These are phyloP conservation scores for Quercus rubra DNA, from an alignment of 306 rosid genomes.

Conservation along the genomic window DNA sequence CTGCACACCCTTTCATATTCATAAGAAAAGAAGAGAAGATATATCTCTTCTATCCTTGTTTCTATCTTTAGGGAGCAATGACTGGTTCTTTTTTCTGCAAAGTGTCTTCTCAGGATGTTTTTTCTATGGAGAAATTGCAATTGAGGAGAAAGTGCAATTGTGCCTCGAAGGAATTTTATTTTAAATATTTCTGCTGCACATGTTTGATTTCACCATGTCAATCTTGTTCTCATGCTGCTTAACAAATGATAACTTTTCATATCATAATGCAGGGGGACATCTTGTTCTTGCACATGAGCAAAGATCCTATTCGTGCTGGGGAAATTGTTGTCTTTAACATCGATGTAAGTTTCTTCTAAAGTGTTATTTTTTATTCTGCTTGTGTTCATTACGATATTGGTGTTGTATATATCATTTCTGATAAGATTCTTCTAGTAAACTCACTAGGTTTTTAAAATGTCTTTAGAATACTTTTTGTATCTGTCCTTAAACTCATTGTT, in stretches of 20 bases:
- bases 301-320: conserved; percentile 92
- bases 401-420: neutral
- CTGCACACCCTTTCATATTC: no score
- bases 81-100: neutral
- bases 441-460: no score
- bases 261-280: conserved; percentile 71
- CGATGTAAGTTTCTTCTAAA: conserved; percentile 54
- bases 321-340: conserved; percentile 94
- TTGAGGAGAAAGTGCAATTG: neutral
- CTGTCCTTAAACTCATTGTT: no score
- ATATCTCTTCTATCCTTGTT: neutral
- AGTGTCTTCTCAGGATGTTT: neutral
- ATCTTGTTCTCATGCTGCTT: neutral
- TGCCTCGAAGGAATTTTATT: neutral
- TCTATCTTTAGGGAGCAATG: neutral
- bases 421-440: neutral
- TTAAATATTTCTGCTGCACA: neutral
- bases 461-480: no score
- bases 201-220: neutral
- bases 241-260: conserved; percentile 9
- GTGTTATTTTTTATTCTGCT: neutral
- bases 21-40: no score
- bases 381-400: neutral
- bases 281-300: conserved; percentile 85
- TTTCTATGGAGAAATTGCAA: neutral